Conservation (phyloP, 2,329 filamentous ascomycete genomes). For the Fusarium veterinarium region DNA sequence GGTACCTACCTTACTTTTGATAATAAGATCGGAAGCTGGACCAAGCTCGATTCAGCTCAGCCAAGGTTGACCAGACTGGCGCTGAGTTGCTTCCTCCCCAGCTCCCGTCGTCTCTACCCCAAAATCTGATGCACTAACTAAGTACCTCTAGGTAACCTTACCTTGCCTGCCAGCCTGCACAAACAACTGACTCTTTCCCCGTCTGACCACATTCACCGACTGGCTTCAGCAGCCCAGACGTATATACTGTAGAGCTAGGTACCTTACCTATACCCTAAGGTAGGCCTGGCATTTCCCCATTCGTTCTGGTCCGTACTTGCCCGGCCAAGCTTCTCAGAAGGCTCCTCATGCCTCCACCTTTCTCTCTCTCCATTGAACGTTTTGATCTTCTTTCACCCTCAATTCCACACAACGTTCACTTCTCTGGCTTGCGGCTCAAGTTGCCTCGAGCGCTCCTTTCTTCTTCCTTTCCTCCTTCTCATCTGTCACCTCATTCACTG, state of each 20-base stretch:
- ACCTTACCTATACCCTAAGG: background rate
- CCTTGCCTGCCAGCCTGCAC: background rate
- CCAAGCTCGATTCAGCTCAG: constrained; percentile 20
- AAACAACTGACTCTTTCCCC: constrained; percentile 21
- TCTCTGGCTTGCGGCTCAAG: constrained; percentile 15
- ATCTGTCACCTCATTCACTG: background rate
- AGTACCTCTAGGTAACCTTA: background rate
- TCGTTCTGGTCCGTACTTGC: constrained; percentile 21
- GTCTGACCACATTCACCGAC: constrained; percentile 30
- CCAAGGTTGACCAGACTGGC: background rate
- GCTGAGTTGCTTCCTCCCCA: background rate
- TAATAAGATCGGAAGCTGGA: background rate
- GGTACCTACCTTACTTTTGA: background rate
- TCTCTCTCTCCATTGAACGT: constrained; percentile 14
- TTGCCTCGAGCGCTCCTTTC: constrained; percentile 26
- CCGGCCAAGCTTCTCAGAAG: background rate
- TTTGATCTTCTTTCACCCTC: constrained; percentile 18
- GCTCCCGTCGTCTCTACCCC: background rate
- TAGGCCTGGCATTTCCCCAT: constrained; percentile 12
- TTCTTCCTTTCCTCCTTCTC: constrained; percentile 15
- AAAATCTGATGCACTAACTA: background rate
- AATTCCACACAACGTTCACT: constrained; percentile 28
- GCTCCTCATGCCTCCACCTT: constrained; percentile 18
- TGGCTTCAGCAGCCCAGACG: constrained; percentile 11
- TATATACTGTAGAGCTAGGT: background rate